Conservation (phyloP, 805 yeast genomes). For the Cyberlindnera bimundalis region DNA sequence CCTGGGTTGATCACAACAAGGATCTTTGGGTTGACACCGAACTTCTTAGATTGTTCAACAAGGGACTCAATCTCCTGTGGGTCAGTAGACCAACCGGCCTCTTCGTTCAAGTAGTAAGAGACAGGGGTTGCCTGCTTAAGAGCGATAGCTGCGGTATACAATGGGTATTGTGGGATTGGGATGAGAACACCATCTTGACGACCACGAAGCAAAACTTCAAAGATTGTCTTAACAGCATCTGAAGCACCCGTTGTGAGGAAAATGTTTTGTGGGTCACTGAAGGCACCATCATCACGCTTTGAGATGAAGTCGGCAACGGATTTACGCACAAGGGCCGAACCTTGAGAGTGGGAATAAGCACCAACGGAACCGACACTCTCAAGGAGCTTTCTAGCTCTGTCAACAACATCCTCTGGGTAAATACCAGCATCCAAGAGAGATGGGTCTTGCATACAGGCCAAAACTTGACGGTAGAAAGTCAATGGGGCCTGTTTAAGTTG, state of each 20-base stretch:
- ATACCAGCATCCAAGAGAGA: slow-evolving; percentile 44
- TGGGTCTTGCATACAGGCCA: slow-evolving; percentile 85
- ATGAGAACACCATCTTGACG: slow-evolving; percentile 68
- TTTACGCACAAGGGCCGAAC: slow-evolving; percentile 66
- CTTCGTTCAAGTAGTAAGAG: slow-evolving; percentile 84
- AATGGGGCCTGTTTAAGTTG: slow-evolving; percentile 92
- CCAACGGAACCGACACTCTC: slow-evolving; percentile 78
- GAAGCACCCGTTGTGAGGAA: slow-evolving; percentile 95
- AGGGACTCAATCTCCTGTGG: slow-evolving; percentile 57
- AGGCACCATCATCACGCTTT: slow-evolving; percentile 73
- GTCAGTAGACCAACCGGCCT: slow-evolving; percentile 79
- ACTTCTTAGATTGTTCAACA: slow-evolving; percentile 43
- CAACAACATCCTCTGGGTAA: slow-evolving; percentile 64
- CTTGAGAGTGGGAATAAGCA: slow-evolving; percentile 94
- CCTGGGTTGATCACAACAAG: slow-evolving; percentile 97
- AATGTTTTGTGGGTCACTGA: slow-evolving; percentile 65
- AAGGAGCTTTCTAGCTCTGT: slow-evolving; percentile 63
- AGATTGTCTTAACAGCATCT: slow-evolving; percentile 78
- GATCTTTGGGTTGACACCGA: slow-evolving; percentile 66
- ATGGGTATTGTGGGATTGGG: slow-evolving; percentile 98
- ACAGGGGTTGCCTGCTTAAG: slow-evolving; percentile 78
- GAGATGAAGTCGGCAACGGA: slow-evolving; percentile 79
- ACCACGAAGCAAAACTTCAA: slow-evolving; percentile 67
- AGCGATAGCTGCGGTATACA: slow-evolving; percentile 92
- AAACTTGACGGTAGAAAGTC: slow-evolving; percentile 91